Base-by-base conservation (phyloP, 2,329 filamentous ascomycete species). In the Pyrenophora seminiperda region DNA sequence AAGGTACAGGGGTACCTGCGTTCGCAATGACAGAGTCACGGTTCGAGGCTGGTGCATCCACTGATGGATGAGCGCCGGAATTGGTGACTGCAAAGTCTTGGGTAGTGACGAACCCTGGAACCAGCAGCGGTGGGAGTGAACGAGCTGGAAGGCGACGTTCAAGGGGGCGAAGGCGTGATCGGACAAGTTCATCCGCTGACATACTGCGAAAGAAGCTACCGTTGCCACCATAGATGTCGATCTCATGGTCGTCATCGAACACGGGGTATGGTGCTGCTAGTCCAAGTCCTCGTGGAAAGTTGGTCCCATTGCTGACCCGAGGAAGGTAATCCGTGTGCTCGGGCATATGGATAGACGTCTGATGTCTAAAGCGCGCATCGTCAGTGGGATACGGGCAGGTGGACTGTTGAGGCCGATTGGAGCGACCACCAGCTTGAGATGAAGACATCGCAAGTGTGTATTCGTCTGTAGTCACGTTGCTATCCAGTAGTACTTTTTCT, bases 21-120 rank as follows among this genome's bases (percentile, higher is more conserved):
- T 37, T 13, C 1, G 17, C 5, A 32, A 15, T 9, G 22, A 5
- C 5, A 4, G 9, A 5, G 3, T 27, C 19, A 7, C 17, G 27
- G 10, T 34, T 10, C n/a, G 38, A 5, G n/a, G 7, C 5, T 13
- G 13, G 11, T 5, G 33, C n/a, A 10, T 43, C 27, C n/a, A n/a
- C n/a, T 14, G 20, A 13, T 7, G 50, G 18, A 22, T 40, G 37
- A 7, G 40, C 48, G 27, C 47, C 50, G 17, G 43, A 41, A 10
- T 52, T 41, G 19, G 49, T 47, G 4, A 47, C 33, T 13, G 47
- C 41, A 7, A 51, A 34, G 22, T 49, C 37, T 39, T 52, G 54
- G n/a, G n/a, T n/a, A n/a, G n/a, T n/a, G n/a, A n/a, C n/a, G n/a
- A n/a, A n/a, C n/a, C n/a, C n/a, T n/a, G n/a, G n/a, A n/a, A n/a